Evolutionary conservation across 768 basidiomycete species (phyloP).

Genomic region (Mrakia gelida): DNA sequence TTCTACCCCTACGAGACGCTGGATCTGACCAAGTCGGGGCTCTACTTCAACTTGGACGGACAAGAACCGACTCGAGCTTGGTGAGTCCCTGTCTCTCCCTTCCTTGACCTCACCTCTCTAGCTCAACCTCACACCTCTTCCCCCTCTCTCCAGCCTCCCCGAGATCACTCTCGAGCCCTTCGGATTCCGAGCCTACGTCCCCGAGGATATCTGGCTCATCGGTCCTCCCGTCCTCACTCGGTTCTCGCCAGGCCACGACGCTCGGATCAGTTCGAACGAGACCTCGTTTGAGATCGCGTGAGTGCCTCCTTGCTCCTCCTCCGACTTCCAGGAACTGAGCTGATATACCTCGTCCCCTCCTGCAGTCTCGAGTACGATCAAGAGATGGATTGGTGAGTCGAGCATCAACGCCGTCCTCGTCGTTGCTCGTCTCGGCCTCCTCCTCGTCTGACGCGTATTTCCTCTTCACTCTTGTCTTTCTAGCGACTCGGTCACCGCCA

Average conservation of each 20-base stretch:
- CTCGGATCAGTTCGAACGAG: conserved; percentile 58
- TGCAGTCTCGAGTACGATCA: conserved; percentile 66
- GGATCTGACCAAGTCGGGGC: conserved; percentile 53
- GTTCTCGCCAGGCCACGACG: conserved; percentile 82
- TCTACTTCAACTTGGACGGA: conserved; percentile 60
- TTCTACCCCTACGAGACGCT: conserved; percentile 78
- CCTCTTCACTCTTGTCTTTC: neutral
- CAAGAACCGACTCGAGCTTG: conserved; percentile 62
- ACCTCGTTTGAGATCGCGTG: conserved; percentile 55
- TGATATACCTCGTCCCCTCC: neutral
- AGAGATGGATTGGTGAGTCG: conserved; percentile 56
- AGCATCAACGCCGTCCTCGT: neutral
- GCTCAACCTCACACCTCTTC: neutral
- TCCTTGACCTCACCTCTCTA: neutral
- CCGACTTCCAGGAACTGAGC: neutral
- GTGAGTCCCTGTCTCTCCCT: neutral
- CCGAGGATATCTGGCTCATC: conserved; percentile 56
- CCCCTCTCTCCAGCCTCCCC: conserved; percentile 49
- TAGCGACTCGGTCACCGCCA: conserved; percentile 58
- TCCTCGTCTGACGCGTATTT: neutral
- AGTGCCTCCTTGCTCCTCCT: neutral
- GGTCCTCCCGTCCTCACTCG: conserved; percentile 53
- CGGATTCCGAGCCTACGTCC: conserved; percentile 78
- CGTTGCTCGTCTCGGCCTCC: neutral
- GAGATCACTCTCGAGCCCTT: conserved; percentile 65